A percentile compares a stretch with the other conserved stretches of the same genome.
Evolutionary conservation across 805 yeast genomes (phyloP).

Genomic region (Suhomyces faveliae): DNA sequence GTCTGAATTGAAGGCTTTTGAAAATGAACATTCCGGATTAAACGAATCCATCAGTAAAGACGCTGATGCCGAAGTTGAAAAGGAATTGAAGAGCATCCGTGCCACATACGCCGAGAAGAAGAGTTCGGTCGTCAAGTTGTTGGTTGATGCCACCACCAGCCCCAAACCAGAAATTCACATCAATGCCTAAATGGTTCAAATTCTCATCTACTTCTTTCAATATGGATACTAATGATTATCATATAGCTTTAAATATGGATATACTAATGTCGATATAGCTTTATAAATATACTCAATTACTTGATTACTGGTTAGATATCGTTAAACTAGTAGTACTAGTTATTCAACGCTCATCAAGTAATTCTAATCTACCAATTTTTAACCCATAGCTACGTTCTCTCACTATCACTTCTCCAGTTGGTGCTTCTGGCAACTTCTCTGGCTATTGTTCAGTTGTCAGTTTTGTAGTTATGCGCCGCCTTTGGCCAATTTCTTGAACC

Average conservation of each 20-base stretch:
- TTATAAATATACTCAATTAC: too few relatives aligned
- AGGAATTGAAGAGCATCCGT: slow-evolving; percentile 68
- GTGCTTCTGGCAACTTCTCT: too few relatives aligned
- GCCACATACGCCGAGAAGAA: slow-evolving; percentile 63
- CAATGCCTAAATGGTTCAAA: slow-evolving; percentile 49
- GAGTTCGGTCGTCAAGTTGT: slow-evolving; percentile 64
- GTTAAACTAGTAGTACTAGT: too few relatives aligned
- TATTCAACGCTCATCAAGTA: too few relatives aligned
- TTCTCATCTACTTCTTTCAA: neutral
- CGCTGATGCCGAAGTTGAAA: slow-evolving; percentile 72
- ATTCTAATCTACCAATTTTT: too few relatives aligned
- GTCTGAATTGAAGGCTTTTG: slow-evolving; percentile 70
- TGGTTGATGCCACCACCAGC: slow-evolving; percentile 73
- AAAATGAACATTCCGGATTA: slow-evolving; percentile 68
- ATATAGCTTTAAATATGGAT: too few relatives aligned
- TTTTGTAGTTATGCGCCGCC: slow-evolving; percentile 19
- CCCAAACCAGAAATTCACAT: slow-evolving; percentile 84
- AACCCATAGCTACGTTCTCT: too few relatives aligned
- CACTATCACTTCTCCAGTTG: too few relatives aligned
- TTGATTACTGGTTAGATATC: too few relatives aligned
- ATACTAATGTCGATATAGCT: too few relatives aligned
- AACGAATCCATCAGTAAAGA: slow-evolving; percentile 75
- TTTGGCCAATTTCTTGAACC: slow-evolving; percentile 38
- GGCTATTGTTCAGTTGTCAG: neutral
- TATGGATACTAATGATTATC: too few relatives aligned